Base-by-base conservation (phyloP, 2,329 filamentous ascomycete genomes). In the Clarireedia homoeocarpa region DNA sequence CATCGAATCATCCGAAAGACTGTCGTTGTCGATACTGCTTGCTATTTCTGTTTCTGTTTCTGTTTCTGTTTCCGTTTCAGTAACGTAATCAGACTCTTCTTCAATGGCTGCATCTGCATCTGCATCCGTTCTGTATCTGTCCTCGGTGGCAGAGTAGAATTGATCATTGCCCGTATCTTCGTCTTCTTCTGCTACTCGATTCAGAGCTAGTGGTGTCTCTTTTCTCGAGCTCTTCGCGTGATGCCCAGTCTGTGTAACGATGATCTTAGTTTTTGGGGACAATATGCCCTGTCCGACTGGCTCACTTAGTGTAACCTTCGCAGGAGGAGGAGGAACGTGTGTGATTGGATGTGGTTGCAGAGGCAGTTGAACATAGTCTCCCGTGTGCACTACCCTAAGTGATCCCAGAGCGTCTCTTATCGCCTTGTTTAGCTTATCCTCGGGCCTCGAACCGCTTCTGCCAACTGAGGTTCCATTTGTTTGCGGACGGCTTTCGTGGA, bases 101-200 rank as follows among this genome's bases (percentile, higher is more conserved):
- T 77, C 75, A 6, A 77, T 75, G 56, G 82, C 79, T 40, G 66
- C 70, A 62, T 78, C 76, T 14, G 81, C 75, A 56, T 82, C 79
- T 40, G 66, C 70, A 62, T 78, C 76, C 12, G 81, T 82, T 65
- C 75, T 81, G 59, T 81, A 60, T 15, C 84, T 81, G 61, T 95
- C 91, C 69, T 96, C 92, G 2, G 89, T 86, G 1, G 92, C 92
- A 5, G 92, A 96, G 71, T 83, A 96, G 73, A 96, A 96, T 63
- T 91, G 86, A 67, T 97, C 92, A 57, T 88, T 95, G 5, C 88
- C 85, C 1, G 88, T 90, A 65, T 95, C 90, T 56, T 95, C 89
- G 30, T 88, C 86, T 30, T 82, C 79, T 49, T 82, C 80, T 6
- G 70, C 65, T 0, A 82, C 77, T 46, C 78, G 78, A 17, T 77